phyloP scores from a whole-genome alignment of 768 basidiomycete genomes.

The Lentinus tigrinus region DNA sequence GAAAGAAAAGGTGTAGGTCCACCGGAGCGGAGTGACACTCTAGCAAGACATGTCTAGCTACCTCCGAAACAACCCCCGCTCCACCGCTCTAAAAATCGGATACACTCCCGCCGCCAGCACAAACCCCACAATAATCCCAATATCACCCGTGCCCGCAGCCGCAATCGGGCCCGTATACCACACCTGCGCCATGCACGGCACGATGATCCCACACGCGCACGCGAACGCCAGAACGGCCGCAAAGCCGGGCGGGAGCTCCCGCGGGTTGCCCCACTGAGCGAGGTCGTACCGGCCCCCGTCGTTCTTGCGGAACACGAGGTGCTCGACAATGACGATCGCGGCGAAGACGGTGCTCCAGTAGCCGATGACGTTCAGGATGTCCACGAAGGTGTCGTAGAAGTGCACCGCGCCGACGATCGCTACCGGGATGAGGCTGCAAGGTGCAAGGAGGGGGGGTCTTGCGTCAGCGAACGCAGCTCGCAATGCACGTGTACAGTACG shows the following conservation, averaged over 20 bases:
- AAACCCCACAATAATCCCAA: constrained; percentile 44
- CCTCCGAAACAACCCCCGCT: constrained; percentile 20
- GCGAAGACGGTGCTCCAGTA: constrained; percentile 42
- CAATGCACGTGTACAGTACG: not conserved
- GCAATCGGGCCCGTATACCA: constrained; percentile 55
- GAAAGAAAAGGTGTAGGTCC: too few species aligned
- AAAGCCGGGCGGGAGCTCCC: constrained; percentile 38
- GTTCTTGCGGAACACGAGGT: constrained; percentile 41
- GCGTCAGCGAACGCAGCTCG: not conserved
- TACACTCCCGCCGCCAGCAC: constrained; percentile 34
- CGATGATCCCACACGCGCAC: constrained; percentile 38
- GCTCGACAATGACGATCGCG: constrained; percentile 42
- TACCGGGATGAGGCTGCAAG: constrained; percentile 41
- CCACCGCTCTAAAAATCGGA: constrained; percentile 26
- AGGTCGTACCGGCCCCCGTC: constrained; percentile 37
- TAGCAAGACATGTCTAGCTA: too few species aligned
- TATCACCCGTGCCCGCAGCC: constrained; percentile 42
- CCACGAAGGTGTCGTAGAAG: constrained; percentile 45
- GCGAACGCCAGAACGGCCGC: constrained; percentile 42
- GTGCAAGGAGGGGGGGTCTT: too few species aligned
- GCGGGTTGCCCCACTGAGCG: constrained; percentile 35
- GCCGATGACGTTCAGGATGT: constrained; percentile 44
- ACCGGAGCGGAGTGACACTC: too few species aligned
- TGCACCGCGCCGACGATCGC: constrained; percentile 45
- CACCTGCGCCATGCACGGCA: constrained; percentile 51